phyloP scores from a whole-genome alignment of 768 basidiomycete species.

The Clitopilus hobsonii region DNA sequence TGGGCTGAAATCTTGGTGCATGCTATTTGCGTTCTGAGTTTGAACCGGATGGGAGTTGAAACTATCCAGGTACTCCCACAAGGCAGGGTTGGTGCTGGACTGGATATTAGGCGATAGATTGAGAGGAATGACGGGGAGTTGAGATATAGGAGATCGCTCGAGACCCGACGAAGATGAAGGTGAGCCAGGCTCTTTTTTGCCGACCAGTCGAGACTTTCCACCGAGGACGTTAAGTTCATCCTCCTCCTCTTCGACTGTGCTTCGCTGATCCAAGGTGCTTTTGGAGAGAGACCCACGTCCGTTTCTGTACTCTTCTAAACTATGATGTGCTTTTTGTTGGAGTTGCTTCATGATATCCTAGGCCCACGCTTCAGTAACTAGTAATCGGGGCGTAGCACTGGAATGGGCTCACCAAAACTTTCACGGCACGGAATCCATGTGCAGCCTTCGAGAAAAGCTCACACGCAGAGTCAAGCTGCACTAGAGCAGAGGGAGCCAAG shows the following conservation, averaged over 20 bases:
- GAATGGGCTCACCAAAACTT: constrained; percentile 51
- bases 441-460: constrained; percentile 71
- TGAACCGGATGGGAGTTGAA: constrained; percentile 39
- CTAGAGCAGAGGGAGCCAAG: constrained; percentile 67
- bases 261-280: constrained; percentile 30
- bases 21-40: constrained; percentile 14
- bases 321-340: constrained; percentile 61
- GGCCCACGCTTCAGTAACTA: not conserved
- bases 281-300: constrained; percentile 44
- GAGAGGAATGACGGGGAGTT: constrained; percentile 68
- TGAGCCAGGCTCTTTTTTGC: constrained; percentile 54
- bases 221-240: constrained; percentile 64
- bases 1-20: constrained; percentile 10
- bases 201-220: constrained; percentile 62
- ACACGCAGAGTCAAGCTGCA: constrained; percentile 71
- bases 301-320: constrained; percentile 58
- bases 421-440: constrained; percentile 55
- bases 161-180: constrained; percentile 40
- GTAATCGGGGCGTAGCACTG: not conserved
- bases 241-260: constrained; percentile 44
- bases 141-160: constrained; percentile 67
- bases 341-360: constrained; percentile 63
- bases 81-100: constrained; percentile 52
- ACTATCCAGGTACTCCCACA: constrained; percentile 65
- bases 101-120: constrained; percentile 50